Conservation (phyloP, 306 rosid genomes). For the Vicia sativa region DNA sequence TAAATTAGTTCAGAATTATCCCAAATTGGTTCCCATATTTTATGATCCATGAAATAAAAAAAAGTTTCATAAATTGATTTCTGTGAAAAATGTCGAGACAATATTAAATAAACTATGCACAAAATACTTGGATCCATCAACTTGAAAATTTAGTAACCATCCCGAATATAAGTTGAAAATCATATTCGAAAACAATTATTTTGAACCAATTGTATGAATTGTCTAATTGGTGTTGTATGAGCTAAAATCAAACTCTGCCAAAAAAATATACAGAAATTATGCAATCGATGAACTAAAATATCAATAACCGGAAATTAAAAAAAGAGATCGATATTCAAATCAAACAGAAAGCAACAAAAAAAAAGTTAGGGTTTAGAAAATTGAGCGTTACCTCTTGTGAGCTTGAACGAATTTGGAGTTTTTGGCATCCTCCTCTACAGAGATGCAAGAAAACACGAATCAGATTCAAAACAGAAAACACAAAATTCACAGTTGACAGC, state of each 20-base stretch:
- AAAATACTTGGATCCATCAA: conserved; percentile 3
- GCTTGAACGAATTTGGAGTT: conserved; percentile 69
- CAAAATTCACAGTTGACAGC: conserved; percentile 5
- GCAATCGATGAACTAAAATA: neutral
- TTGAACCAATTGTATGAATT: too few species aligned
- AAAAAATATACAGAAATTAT: neutral
- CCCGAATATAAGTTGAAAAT: neutral
- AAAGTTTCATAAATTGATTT: neutral
- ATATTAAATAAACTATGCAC: neutral
- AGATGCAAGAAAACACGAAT: neutral
- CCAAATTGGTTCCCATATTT: neutral
- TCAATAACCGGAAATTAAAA: neutral
- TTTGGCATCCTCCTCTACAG: conserved; percentile 84
- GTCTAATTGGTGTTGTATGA: too few species aligned
- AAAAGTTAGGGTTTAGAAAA: conserved; percentile 37
- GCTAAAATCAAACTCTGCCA: neutral
- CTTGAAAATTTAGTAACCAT: neutral
- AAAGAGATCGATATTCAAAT: neutral
- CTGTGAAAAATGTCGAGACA: neutral
- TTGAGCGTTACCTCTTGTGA: conserved; percentile 60
- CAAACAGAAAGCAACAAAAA: neutral
- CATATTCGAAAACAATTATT: too few species aligned
- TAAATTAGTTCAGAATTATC: neutral
- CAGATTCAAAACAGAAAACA: conserved; percentile 5
- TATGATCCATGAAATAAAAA: conserved; percentile 3